Base-by-base conservation (phyloP, 768 basidiomycete species). In the Rickenella mellea region DNA sequence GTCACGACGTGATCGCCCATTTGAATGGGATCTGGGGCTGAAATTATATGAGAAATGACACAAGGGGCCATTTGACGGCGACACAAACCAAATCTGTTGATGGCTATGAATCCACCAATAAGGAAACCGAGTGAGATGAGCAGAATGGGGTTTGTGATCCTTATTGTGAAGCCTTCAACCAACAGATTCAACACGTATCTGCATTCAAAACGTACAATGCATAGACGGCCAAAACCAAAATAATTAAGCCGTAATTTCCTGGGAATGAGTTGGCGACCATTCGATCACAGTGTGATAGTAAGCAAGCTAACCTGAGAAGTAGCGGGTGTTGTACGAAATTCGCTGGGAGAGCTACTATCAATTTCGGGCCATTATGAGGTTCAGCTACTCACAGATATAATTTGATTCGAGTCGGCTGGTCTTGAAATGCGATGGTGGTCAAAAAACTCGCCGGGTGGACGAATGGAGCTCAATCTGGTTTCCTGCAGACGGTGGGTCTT, bases 241-340 rank as follows among this genome's bases (percentile, higher is more conserved):
- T 67, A 53, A 93, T 74, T 56, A 90, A 61, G 35, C 81, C 73
- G 64, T 98, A 98, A 64, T 98, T 98, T 41, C 89, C 88, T 76
- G 64, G 49, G 15, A 48, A n/a, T n/a, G 49, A 59, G 41, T 44
- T 7, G 28, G 36, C 22, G 10, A 6, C 36, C 14, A 42, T 28
- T 31, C 20, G 19, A 8, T 22, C 20, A 9, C 9, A 26, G 14
- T 28, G 29, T 40, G 41, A 43, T 45, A 26, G 25, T 3, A 15
- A 44, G 29, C 42, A 6, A 41, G 27, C 57, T 42, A 47, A 81
- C 80, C 82, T 44, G 85, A 88, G 63, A 87, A 88, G 58, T 87
- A 88, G 38, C 85, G 80, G 29, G 90, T 91, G 67, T 94, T 94
- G 69, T 94, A 91, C 19, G 88, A 87, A 74, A 93, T 87, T 45